Evolutionary conservation across 768 basidiomycete genomes (phyloP).

Genomic region (Rubroboletus satanas): DNA sequence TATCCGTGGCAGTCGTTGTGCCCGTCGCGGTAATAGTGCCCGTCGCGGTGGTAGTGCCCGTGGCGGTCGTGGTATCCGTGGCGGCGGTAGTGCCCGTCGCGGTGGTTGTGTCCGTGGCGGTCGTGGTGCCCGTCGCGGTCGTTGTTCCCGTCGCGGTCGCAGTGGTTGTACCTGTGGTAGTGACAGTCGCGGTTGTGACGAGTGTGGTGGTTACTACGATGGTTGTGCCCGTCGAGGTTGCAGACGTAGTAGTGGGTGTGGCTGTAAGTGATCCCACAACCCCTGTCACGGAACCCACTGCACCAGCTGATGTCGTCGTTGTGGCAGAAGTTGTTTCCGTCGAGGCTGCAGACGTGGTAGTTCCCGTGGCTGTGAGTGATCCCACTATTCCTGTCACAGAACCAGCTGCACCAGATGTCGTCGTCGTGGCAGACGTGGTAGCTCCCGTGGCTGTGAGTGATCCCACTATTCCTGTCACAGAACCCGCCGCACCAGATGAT

Average conservation of each 20-base stretch:
- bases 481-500: background rate
- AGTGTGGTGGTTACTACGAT: background rate
- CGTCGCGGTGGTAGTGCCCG: background rate
- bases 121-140: background rate
- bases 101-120: background rate
- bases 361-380: background rate
- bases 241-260: background rate
- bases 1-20: background rate
- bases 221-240: background rate
- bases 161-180: background rate
- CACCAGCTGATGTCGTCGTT: background rate
- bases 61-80: background rate
- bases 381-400: background rate
- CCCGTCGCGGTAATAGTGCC: background rate
- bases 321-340: background rate
- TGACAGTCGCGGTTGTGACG: background rate
- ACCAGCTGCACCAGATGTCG: background rate
- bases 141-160: background rate
- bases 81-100: background rate
- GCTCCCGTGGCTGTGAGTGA: background rate
- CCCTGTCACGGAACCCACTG: background rate
- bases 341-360: background rate
- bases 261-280: background rate
- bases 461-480: background rate
- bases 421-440: constrained; percentile 1